These are phyloP conservation scores for Chaetomium fimeti DNA, from an alignment of 495 filamentous ascomycete species.

Conservation along the genomic window DNA sequence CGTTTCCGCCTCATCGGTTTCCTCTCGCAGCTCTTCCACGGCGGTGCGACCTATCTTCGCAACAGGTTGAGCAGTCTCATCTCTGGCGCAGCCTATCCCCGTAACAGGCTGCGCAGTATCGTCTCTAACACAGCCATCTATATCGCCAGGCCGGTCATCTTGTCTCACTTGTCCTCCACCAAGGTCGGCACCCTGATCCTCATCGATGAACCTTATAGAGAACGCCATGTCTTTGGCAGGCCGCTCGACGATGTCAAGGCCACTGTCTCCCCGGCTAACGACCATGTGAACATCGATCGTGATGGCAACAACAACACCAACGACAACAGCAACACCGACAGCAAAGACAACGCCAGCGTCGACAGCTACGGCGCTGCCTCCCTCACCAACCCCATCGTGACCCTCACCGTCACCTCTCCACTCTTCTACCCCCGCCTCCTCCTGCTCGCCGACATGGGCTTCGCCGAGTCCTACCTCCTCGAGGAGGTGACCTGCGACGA, in stretches of 20 bases:
- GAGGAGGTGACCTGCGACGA: slow-evolving; percentile 62
- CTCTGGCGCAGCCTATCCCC: slow-evolving; percentile 40
- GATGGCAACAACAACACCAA: too few relatives aligned
- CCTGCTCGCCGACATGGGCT: slow-evolving; percentile 70
- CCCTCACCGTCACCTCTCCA: slow-evolving; percentile 23
- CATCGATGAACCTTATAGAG: slow-evolving; percentile 40
- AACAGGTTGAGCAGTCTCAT: slow-evolving; percentile 39
- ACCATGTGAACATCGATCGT: too few relatives aligned
- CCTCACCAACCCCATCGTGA: neutral
- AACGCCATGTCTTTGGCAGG: slow-evolving; percentile 36
- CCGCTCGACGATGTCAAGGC: slow-evolving; percentile 11
- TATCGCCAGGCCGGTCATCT: slow-evolving; percentile 41
- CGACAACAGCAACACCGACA: slow-evolving; percentile 11
- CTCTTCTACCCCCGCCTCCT: slow-evolving; percentile 64
- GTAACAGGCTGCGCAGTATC: slow-evolving; percentile 38
- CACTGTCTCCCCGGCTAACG: too few relatives aligned
- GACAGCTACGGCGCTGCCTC: neutral
- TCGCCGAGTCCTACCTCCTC: slow-evolving; percentile 70
- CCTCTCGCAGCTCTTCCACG: neutral
- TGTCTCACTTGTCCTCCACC: slow-evolving; percentile 44
- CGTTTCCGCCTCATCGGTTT: neutral
- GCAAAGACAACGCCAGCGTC: slow-evolving; percentile 9
- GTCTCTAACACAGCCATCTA: slow-evolving; percentile 42
- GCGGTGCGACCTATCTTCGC: slow-evolving; percentile 36
- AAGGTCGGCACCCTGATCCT: slow-evolving; percentile 45